Evolutionary conservation across 139 green algal genomes (phyloP), one percentile per base, ranked within the genome.

Genomic region (Picochlorum sp.): DNA sequence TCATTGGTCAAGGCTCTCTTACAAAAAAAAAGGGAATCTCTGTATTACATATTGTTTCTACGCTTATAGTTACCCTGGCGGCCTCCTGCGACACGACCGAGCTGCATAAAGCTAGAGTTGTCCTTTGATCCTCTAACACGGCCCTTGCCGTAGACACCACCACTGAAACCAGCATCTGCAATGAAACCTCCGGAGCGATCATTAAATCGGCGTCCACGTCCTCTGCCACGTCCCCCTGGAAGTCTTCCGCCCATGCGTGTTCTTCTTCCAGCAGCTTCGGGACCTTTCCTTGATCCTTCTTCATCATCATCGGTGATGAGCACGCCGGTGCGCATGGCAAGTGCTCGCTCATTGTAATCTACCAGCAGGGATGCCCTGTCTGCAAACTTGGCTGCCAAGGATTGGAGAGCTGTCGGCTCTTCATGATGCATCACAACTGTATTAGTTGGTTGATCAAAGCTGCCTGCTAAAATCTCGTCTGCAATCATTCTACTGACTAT

Each of bases 261-360:
- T 64, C 70, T 62, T 20, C 70, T 49, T 16, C 70, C 70, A 28
- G 57, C 70, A 24, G 52, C n/a, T n/a, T 41, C 11, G 10, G 34
- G 34, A 26, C 20, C 64, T 18, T 54, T 56, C 20, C 44, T 61
- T 24, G 63, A 24, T 45, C 26, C 72, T 30, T 59, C 51, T 23
- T 62, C 68, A 47, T 68, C 66, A 54, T 70, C 63, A 38, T 87
- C 79, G 21, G 83, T 76, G 7, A 81, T 71, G 45, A 88, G 55
- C 21, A 74, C 73, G 44, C 86, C 89, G 13, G 86, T 94, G 67
- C 88, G 81, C 73, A 95, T 83, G 26, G 82, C 75, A 34, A 94
- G 76, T 3, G 90, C 90, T 24, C 90, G 79, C 81, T 97, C 92
- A 69, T 98, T 98, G 23, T 94, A 79, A 64, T 98, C 92, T n/a